Evolutionary conservation across 371 early-diverging fungal species (phyloP).

Genomic region (Choanephora cucurbitarum): DNA sequence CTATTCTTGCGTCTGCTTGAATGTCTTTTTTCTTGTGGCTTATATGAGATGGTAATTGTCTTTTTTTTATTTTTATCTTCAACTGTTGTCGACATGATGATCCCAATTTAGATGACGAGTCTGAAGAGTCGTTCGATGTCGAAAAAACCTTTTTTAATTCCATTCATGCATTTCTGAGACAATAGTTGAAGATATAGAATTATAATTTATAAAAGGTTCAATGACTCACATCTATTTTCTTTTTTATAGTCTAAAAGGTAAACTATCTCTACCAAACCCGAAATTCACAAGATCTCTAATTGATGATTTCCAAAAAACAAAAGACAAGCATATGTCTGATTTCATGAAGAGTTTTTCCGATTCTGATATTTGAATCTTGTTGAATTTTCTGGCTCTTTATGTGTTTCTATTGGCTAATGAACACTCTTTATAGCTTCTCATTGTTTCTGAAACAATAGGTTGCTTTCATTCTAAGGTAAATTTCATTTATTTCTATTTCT

Average conservation of each 20-base stretch:
- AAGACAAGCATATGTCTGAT: conserved; percentile 76
- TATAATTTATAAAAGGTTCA: conserved; percentile 23
- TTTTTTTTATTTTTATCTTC: background rate
- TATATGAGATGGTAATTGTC: conserved; percentile 11
- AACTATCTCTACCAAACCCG: background rate
- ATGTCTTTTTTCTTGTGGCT: no score
- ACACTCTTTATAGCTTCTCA: no score
- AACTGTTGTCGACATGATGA: conserved; percentile 44
- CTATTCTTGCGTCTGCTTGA: background rate
- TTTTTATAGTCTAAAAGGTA: background rate
- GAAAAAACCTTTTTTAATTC: conserved; percentile 58
- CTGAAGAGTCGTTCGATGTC: conserved; percentile 72
- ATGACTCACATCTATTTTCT: background rate
- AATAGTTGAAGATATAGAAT: conserved; percentile 11
- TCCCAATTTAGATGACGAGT: conserved; percentile 69
- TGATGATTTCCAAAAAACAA: conserved; percentile 41
- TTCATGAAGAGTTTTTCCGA: conserved; percentile 31
- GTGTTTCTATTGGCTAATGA: background rate
- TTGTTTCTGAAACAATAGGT: no score
- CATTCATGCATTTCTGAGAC: conserved; percentile 62
- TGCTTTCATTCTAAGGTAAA: no score
- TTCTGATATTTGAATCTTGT: conserved; percentile 30
- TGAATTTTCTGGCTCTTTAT: background rate
- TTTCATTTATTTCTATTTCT: conserved; percentile 1
- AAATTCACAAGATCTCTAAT: conserved; percentile 8